Evolutionary conservation across 495 filamentous ascomycete species (phyloP), one percentile per base, ranked within the genome.

Genomic region (Podospora pseudoanserina): DNA sequence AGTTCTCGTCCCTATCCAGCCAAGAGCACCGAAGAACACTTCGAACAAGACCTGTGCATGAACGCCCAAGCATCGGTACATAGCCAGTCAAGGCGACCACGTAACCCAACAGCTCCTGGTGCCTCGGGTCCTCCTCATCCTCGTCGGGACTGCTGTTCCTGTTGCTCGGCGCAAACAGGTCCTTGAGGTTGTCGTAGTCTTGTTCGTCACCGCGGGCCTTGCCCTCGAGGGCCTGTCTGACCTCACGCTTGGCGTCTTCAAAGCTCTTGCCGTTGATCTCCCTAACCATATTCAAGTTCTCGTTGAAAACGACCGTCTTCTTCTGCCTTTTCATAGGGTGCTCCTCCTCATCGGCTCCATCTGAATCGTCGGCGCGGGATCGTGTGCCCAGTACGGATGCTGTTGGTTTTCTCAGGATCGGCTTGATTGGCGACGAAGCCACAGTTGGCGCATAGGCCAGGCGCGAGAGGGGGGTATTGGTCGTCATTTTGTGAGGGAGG

Each of bases 1-100:
- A 97, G 4, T 84, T 80, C 67, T 93, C 89, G 73, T 94, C 91
- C 62, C 93, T 85, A 11, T 91, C 92, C 56, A 97, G 84, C 95
- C 95, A 99, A 53, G 88, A 82, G 76, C 88, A 91, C 67, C 85
- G 80, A 39, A 97, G 79, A 11, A 96, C 81, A 26, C 88, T 88
- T 69, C 86, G 81, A 53, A 97, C 87, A 39, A 99, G 79, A 2
- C 88, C 87, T 20, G 87, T 86, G 79, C 91, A 97, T 60, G 86
- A 86, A 71, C 86, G 88, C 69, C 89, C 80, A 28, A 99, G 81
- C 26, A 87, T 78, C 26, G 89, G 88, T 7, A 91, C 86, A 68
- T 89, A 90, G 60, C 86, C 87, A n/a, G 90, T 85, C 63, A 98
- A 84, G 27, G 90, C 93, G 65, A 91, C 75, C n/a, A 94, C 78